Evolutionary conservation across 2,329 filamentous ascomycete genomes (phyloP).

Genomic region (Aspergillus persii): DNA sequence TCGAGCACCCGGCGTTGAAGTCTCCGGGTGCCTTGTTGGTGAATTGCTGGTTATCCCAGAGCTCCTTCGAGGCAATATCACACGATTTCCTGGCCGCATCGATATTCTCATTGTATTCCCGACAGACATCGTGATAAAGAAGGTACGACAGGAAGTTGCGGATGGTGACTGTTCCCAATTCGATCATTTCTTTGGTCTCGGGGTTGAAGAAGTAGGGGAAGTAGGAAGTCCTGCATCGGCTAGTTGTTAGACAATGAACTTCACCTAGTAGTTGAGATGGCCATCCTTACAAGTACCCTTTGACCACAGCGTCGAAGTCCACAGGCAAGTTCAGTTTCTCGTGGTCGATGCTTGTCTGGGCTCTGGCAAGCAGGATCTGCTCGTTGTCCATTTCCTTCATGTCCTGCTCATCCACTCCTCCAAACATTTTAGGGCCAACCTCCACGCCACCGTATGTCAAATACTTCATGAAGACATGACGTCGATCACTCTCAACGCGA

Average conservation of each 20-base stretch:
- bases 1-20: slow-evolving; percentile 75
- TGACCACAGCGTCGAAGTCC: slow-evolving; percentile 75
- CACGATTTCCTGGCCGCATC: slow-evolving; percentile 65
- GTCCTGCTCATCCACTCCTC: slow-evolving; percentile 60
- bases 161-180: slow-evolving; percentile 65
- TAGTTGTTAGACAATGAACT: slow-evolving; percentile 5
- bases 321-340: slow-evolving; percentile 69
- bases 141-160: slow-evolving; percentile 89
- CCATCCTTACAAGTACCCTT: slow-evolving; percentile 69
- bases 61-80: slow-evolving; percentile 63
- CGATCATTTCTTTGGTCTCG: slow-evolving; percentile 53
- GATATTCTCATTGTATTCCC: slow-evolving; percentile 71
- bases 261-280: not conserved
- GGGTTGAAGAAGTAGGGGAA: slow-evolving; percentile 59
- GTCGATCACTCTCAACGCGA: slow-evolving; percentile 64
- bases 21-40: slow-evolving; percentile 63
- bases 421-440: slow-evolving; percentile 60
- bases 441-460: slow-evolving; percentile 81
- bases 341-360: slow-evolving; percentile 45
- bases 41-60: slow-evolving; percentile 58
- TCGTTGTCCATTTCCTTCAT: slow-evolving; percentile 61
- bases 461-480: slow-evolving; percentile 72
- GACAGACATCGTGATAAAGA: slow-evolving; percentile 78
- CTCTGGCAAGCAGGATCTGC: slow-evolving; percentile 63
- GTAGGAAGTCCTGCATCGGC: slow-evolving; percentile 49